Conservation (phyloP, 495 filamentous ascomycete species). For the Xylaria longipes region DNA sequence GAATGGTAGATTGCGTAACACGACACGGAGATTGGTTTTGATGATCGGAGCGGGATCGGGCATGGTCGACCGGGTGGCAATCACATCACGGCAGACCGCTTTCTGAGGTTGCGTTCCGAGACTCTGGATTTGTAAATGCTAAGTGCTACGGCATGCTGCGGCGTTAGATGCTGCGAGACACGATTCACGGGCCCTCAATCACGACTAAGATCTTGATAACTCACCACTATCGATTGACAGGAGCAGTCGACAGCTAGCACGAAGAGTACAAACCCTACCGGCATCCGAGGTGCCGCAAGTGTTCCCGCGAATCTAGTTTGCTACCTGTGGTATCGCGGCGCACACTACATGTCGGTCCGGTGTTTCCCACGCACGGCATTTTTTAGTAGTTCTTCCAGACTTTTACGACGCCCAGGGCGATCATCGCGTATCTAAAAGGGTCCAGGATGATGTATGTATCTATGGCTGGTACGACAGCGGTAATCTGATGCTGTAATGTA, state of each 20-base stretch:
- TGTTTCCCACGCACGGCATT: not conserved
- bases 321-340: slow-evolving; percentile 2
- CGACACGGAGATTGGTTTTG: slow-evolving; percentile 27
- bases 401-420: not conserved
- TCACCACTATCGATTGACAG: not conserved
- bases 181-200: not conserved
- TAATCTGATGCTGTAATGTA: not conserved
- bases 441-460: not conserved
- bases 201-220: not conserved
- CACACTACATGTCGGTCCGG: slow-evolving; percentile 5
- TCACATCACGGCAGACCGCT: slow-evolving; percentile 17
- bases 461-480: not conserved
- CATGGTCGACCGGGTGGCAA: slow-evolving; percentile 17
- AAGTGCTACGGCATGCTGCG: not conserved
- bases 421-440: not conserved
- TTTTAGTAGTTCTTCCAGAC: not conserved
- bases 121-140: slow-evolving; percentile 3
- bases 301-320: slow-evolving; percentile 15
- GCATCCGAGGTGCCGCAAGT: slow-evolving; percentile 22
- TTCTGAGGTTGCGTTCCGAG: slow-evolving; percentile 23
- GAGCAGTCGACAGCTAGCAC: slow-evolving; percentile 1
- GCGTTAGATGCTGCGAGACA: not conserved
- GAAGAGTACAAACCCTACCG: slow-evolving; percentile 7
- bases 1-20: slow-evolving; percentile 22
- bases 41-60: slow-evolving; percentile 28